phyloP scores from a whole-genome alignment of 2,329 filamentous ascomycete species.

The Cladosporium sp. region DNA sequence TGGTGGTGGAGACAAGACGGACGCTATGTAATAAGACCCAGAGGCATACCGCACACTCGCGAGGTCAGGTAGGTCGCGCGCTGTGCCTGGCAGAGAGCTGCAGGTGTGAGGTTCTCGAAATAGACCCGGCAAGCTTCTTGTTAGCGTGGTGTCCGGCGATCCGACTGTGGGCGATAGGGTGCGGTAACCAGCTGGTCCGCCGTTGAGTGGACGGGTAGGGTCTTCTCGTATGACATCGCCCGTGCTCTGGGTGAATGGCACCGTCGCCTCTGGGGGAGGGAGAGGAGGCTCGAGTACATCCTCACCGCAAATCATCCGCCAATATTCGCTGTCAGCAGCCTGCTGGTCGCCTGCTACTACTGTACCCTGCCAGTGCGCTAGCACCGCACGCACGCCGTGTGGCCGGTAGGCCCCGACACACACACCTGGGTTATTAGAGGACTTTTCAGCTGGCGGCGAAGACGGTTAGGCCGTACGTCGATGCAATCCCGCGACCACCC shows the following conservation, averaged over 20 bases:
- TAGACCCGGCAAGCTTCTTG: slow-evolving; percentile 12
- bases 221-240: slow-evolving; percentile 12
- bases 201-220: slow-evolving; percentile 11
- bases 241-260: slow-evolving; percentile 11
- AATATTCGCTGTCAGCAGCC: slow-evolving; percentile 5
- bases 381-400: background rate
- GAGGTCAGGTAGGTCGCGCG: slow-evolving; percentile 10
- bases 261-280: slow-evolving; percentile 7
- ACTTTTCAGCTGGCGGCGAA: slow-evolving; percentile 2
- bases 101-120: slow-evolving; percentile 14
- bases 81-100: slow-evolving; percentile 9
- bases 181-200: slow-evolving; percentile 11
- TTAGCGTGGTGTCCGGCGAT: slow-evolving; percentile 11
- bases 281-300: background rate
- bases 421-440: background rate
- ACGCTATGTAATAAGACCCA: slow-evolving; percentile 14
- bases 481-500: too few relatives aligned
- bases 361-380: background rate
- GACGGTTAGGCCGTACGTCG: too few relatives aligned
- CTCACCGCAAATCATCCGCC: slow-evolving; percentile 10
- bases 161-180: slow-evolving; percentile 11
- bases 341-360: background rate
- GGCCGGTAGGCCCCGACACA: slow-evolving; percentile 1
- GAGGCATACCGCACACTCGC: slow-evolving; percentile 11
- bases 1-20: slow-evolving; percentile 11